These are phyloP conservation scores for Paragyromitra xinjiangensis DNA, from an alignment of 495 filamentous ascomycete genomes.

Conservation along the genomic window DNA sequence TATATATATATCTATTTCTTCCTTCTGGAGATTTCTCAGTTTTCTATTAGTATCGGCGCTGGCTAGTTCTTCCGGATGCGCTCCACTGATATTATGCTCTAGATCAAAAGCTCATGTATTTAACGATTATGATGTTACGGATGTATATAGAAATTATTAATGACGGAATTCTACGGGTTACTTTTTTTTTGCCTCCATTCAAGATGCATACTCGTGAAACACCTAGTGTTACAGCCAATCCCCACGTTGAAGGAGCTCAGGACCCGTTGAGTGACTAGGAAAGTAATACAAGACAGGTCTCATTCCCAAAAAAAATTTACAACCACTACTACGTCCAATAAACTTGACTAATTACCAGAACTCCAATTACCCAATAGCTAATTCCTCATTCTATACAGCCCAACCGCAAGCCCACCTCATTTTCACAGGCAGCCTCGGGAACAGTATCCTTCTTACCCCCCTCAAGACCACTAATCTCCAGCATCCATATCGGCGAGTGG, in stretches of 20 bases:
- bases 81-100: no score
- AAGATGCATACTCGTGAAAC: background rate
- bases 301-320: slow-evolving; percentile 25
- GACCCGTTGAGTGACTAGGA: no score
- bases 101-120: background rate
- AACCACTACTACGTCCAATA: slow-evolving; percentile 25
- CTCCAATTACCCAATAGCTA: slow-evolving; percentile 25
- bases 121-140: background rate
- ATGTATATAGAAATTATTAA: background rate
- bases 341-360: slow-evolving; percentile 18
- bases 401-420: background rate
- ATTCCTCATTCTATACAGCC: slow-evolving; percentile 15
- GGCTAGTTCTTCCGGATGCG: no score
- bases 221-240: background rate
- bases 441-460: background rate
- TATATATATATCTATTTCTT: background rate
- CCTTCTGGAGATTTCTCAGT: background rate
- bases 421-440: background rate
- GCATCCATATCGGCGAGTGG: slow-evolving; percentile 72
- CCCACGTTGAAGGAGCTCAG: background rate
- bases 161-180: background rate
- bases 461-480: slow-evolving; percentile 40
- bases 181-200: background rate
- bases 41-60: background rate
- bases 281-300: background rate